Percentiles rank a stretch among this genome's conserved stretches.
Conservation (phyloP, 2,329 filamentous ascomycete species). For the Neurospora crassa region DNA sequence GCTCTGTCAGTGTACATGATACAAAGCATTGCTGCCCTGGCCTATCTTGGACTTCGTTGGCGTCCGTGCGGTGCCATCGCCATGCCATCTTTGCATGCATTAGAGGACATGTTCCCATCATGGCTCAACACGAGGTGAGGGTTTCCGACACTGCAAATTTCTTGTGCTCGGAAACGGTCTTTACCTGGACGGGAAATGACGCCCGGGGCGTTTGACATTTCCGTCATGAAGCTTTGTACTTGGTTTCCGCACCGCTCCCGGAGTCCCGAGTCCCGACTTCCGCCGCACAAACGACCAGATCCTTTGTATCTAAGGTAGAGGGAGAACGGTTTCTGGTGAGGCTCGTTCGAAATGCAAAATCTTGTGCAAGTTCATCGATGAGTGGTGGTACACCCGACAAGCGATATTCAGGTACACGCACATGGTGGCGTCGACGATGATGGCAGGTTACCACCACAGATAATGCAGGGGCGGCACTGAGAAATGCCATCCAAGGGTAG, state of each 20-base stretch:
- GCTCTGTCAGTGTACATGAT: not conserved
- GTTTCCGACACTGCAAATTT: not conserved
- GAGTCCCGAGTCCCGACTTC: not conserved
- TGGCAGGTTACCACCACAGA: not conserved
- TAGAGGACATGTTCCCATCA: not conserved
- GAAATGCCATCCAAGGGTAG: not conserved
- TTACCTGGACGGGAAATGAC: not conserved
- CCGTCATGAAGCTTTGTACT: not conserved
- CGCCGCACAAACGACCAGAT: not conserved
- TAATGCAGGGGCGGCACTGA: conserved; percentile 18
- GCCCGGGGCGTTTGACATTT: not conserved
- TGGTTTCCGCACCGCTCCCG: not conserved
- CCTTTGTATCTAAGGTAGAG: not conserved
- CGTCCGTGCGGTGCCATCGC: not conserved
- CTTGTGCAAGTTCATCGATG: not conserved
- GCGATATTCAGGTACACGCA: conserved; percentile 16
- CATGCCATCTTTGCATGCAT: not conserved
- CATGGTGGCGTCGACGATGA: conserved; percentile 3
- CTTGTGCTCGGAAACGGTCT: not conserved
- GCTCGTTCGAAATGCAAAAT: not conserved
- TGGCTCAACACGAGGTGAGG: not conserved
- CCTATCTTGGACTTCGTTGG: not conserved
- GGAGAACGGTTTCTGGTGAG: not conserved
- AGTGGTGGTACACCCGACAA: conserved; percentile 6
- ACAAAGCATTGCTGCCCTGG: not conserved